These are phyloP conservation scores for Fusarium lyarnte DNA, from an alignment of 2,329 filamentous ascomycete genomes.

Conservation along the genomic window DNA sequence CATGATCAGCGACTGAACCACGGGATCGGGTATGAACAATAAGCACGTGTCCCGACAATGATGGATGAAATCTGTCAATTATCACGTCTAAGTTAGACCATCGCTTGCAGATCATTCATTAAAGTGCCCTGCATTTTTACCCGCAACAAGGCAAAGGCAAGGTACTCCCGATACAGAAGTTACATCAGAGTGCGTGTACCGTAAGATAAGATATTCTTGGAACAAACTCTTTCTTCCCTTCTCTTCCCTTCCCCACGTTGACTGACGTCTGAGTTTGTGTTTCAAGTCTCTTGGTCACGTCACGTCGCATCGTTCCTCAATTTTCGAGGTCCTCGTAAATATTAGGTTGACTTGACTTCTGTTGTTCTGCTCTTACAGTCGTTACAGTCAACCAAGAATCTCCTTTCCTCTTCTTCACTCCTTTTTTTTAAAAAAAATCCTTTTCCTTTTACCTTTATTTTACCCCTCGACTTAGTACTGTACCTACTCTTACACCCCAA, in stretches of 20 bases:
- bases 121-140: background rate
- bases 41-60: constrained; percentile 29
- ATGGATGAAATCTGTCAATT: constrained; percentile 4
- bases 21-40: constrained; percentile 19
- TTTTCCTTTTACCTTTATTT: background rate
- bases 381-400: constrained; percentile 6
- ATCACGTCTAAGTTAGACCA: background rate
- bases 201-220: constrained; percentile 15
- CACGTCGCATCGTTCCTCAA: background rate
- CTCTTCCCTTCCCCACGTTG: constrained; percentile 24
- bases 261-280: constrained; percentile 6
- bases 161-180: background rate
- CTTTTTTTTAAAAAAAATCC: background rate
- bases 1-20: constrained; percentile 29
- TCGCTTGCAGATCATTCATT: background rate
- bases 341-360: background rate
- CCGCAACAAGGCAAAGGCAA: background rate
- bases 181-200: background rate
- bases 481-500: constrained; percentile 1
- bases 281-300: constrained; percentile 2
- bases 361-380: background rate
- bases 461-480: background rate
- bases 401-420: constrained; percentile 5
- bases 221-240: constrained; percentile 12
- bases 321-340: constrained; percentile 13